A percentile compares a stretch with the other conserved stretches of the same genome.
phyloP scores from a whole-genome alignment of 176 grass and related monocot species.

The Oryza longistaminata region DNA sequence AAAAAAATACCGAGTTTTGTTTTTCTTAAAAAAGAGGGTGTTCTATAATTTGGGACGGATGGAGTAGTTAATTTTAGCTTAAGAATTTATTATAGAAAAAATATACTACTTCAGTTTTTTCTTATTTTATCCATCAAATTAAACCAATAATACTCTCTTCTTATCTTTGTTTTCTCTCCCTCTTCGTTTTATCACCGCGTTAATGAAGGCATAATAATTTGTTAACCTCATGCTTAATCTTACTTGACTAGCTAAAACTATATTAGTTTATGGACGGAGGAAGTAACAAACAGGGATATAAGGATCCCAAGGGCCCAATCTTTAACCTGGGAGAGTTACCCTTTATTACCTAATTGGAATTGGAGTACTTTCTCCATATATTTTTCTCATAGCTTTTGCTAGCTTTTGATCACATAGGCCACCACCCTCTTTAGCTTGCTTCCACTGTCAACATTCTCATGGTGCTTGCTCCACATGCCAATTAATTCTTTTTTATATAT shows the following conservation, averaged over 20 bases:
- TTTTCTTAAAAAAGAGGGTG: no score
- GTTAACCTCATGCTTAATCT: no score
- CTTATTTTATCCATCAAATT: neutral
- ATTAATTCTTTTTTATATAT: constrained; percentile 9
- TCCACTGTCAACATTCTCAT: constrained; percentile 13
- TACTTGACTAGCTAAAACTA: no score
- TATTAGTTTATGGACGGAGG: neutral
- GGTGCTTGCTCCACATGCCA: constrained; percentile 39
- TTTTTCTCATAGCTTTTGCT: neutral
- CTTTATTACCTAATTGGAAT: neutral
- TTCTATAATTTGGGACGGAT: no score
- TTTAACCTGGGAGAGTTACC: neutral
- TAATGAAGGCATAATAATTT: no score
- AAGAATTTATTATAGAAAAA: no score
- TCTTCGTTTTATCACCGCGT: no score
- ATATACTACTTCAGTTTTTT: no score
- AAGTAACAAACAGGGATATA: neutral
- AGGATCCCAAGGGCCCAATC: neutral
- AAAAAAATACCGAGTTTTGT: no score
- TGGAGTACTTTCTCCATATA: constrained; percentile 14
- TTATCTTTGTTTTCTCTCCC: no score
- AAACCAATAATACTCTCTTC: no score
- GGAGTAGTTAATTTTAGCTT: no score
- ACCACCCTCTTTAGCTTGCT: constrained; percentile 1
- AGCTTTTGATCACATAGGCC: neutral